Conservation (phyloP, 108 stramenopile species). For the Cyclotella distinguenda region DNA sequence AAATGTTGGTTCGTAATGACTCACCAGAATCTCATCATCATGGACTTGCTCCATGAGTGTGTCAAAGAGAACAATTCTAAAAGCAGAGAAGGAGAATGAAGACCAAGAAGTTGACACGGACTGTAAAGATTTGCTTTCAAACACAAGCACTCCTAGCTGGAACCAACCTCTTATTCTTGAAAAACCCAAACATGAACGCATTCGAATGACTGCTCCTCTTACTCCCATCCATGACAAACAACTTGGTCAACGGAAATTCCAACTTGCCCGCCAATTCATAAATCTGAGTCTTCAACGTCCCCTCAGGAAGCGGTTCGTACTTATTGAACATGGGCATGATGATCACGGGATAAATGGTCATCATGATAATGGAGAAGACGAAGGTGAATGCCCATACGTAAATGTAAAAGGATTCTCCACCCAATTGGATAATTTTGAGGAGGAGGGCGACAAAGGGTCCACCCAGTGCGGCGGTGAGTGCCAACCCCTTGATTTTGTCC, state of each 20-base stretch:
- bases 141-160: background rate
- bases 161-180: conserved; percentile 84
- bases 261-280: conserved; percentile 87
- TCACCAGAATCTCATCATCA: conserved; percentile 81
- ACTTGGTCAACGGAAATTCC: conserved; percentile 94
- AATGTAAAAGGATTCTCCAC: conserved; percentile 89
- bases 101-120: background rate
- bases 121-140: background rate
- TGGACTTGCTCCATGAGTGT: conserved; percentile 89
- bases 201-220: conserved; percentile 96
- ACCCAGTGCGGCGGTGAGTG: conserved; percentile 80
- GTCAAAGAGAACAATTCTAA: conserved; percentile 97
- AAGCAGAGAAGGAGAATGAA: background rate
- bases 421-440: conserved; percentile 80
- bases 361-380: conserved; percentile 85
- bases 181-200: conserved; percentile 99
- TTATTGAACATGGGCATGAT: conserved; percentile 99
- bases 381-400: conserved; percentile 96
- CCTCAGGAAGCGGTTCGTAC: conserved; percentile 93
- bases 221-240: conserved; percentile 97
- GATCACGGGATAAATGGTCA: conserved; percentile 91
- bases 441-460: conserved; percentile 85
- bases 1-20: too few relatives aligned
- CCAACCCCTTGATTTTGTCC: conserved; percentile 90
- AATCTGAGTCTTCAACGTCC: conserved; percentile 83